Percentiles rank a stretch among this genome's conserved stretches.
Conservation (phyloP, 78 protist genomes). For the Polysphondylium violaceum region DNA sequence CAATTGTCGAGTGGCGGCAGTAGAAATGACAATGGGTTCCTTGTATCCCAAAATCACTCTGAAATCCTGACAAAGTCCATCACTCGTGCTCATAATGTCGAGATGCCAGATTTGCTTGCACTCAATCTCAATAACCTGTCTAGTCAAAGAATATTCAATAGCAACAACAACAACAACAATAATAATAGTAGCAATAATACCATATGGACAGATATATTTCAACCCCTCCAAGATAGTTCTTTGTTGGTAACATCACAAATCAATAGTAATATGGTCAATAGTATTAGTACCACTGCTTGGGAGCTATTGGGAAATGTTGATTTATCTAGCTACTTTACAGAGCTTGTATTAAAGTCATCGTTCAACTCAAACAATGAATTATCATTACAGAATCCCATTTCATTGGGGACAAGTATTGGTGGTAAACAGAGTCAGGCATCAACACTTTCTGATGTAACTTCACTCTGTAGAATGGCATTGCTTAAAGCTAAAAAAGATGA, state of each 20-base stretch:
- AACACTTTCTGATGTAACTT: slow-evolving; percentile 8
- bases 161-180: not conserved
- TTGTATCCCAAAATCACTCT: slow-evolving; percentile 10
- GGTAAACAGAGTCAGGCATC: not conserved
- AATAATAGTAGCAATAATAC: not conserved
- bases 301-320: slow-evolving; percentile 43
- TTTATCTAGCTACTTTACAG: slow-evolving; percentile 24
- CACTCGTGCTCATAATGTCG: slow-evolving; percentile 2
- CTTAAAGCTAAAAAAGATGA: slow-evolving; percentile 20
- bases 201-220: slow-evolving; percentile 39
- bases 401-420: not conserved
- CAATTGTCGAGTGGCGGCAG: slow-evolving; percentile 1
- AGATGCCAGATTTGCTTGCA: slow-evolving; percentile 31
- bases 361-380: not conserved
- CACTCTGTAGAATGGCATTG: slow-evolving; percentile 34
- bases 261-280: not conserved
- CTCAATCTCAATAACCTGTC: slow-evolving; percentile 16
- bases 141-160: not conserved
- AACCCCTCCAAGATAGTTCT: slow-evolving; percentile 10
- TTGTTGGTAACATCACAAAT: not conserved
- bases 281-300: slow-evolving; percentile 36
- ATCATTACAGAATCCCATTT: slow-evolving; percentile 10
- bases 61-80: slow-evolving; percentile 30
- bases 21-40: not conserved
- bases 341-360: slow-evolving; percentile 23